Percentiles rank a stretch among this genome's conserved stretches.
Evolutionary conservation across 2,329 filamentous ascomycete genomes (phyloP).

Genomic region (Reticulascus tulasneorum): DNA sequence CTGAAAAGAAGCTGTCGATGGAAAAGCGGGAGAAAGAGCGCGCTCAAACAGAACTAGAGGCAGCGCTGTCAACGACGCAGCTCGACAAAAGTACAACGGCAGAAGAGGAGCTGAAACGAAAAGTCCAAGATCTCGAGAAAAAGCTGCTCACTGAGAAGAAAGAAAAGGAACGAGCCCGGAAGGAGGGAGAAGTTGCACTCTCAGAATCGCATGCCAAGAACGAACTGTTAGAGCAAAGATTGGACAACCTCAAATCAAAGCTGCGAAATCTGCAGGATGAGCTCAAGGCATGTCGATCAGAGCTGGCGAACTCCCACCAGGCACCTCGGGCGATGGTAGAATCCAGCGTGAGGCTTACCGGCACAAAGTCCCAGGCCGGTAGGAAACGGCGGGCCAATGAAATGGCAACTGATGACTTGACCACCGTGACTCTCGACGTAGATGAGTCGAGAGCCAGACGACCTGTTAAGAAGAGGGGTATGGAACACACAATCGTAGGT

Average conservation of each 20-base stretch:
- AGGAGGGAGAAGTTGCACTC: constrained; percentile 48
- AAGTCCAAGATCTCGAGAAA: constrained; percentile 30
- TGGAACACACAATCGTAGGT: constrained; percentile 59
- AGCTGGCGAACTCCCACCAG: constrained; percentile 29
- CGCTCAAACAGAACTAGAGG: constrained; percentile 33
- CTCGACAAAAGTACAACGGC: constrained; percentile 48
- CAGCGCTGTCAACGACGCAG: constrained; percentile 56
- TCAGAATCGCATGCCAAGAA: constrained; percentile 59
- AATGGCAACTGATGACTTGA: constrained; percentile 38
- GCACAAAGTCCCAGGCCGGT: constrained; percentile 25
- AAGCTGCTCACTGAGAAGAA: constrained; percentile 36
- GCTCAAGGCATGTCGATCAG: constrained; percentile 54
- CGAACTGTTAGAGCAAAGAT: constrained; percentile 64
- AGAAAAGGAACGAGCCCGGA: constrained; percentile 41
- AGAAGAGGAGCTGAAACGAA: constrained; percentile 34
- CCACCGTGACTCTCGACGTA: constrained; percentile 44
- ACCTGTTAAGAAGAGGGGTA: constrained; percentile 51
- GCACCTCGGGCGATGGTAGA: constrained; percentile 15
- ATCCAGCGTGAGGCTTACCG: background rate
- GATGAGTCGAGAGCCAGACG: constrained; percentile 36
- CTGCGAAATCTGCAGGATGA: constrained; percentile 67
- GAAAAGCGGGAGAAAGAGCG: constrained; percentile 19
- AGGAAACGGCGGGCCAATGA: constrained; percentile 46
- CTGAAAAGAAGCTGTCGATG: constrained; percentile 29
- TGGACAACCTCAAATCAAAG: constrained; percentile 67